Conservation (phyloP, 2,329 filamentous ascomycete species). For the Stachybotrys elegans region DNA sequence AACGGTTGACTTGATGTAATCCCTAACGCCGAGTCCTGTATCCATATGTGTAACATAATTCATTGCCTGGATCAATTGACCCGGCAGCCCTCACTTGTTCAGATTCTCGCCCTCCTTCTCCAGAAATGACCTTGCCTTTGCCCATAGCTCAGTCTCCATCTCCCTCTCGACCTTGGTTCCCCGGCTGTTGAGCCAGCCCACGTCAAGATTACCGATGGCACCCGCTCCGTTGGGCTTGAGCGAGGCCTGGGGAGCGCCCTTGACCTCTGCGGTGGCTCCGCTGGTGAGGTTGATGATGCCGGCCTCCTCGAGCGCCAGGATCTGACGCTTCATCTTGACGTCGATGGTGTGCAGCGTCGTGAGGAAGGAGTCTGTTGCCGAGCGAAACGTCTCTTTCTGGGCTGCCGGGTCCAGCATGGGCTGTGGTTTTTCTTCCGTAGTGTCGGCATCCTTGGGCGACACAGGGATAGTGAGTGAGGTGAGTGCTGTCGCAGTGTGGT, state of each 20-base stretch:
- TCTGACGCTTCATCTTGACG: conserved; percentile 60
- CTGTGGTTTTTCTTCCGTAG: conserved; percentile 12
- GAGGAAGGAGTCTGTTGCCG: conserved; percentile 63
- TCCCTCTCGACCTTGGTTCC: conserved; percentile 76
- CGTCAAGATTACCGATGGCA: conserved; percentile 62
- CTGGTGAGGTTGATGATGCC: conserved; percentile 57
- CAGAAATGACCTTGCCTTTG: conserved; percentile 30
- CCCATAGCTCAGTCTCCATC: conserved; percentile 80
- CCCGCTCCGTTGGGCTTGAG: conserved; percentile 51
- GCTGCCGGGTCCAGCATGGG: conserved; percentile 37
- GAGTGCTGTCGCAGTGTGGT: conserved; percentile 41
- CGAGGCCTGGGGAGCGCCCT: conserved; percentile 33
- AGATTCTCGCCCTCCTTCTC: conserved; percentile 22
- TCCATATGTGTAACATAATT: background rate
- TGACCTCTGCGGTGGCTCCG: conserved; percentile 25
- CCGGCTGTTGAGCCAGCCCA: conserved; percentile 84
- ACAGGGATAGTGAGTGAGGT: conserved; percentile 35
- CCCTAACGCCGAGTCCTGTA: background rate
- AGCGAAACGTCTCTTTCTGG: conserved; percentile 52
- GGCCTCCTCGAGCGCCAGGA: conserved; percentile 77
- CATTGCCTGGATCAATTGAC: conserved; percentile 1
- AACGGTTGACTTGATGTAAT: too few relatives aligned
- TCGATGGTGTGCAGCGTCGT: conserved; percentile 68
- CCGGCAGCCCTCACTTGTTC: too few relatives aligned
- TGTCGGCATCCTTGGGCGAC: conserved; percentile 8